A percentile compares a stretch with the other conserved stretches of the same genome.
phyloP scores from a whole-genome alignment of 1,139 yeast species.

The Geotrichum bryndzae region DNA sequence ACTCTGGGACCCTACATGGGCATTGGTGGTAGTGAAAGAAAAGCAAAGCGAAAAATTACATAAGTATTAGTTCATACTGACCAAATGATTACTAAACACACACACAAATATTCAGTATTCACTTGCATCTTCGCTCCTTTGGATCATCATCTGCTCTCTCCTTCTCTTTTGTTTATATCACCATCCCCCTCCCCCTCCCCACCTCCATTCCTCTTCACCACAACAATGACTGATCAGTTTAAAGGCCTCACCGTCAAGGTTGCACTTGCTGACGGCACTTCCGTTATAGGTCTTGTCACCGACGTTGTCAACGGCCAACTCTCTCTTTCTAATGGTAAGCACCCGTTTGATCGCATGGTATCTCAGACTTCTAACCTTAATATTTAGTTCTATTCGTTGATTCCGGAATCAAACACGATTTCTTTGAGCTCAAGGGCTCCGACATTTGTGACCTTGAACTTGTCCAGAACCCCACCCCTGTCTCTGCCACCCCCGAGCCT shows the following conservation, averaged over 20 bases:
- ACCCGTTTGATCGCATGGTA: not conserved
- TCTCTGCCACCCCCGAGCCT: slow-evolving; percentile 3
- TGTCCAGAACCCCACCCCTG: slow-evolving; percentile 20
- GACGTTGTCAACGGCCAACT: slow-evolving; percentile 31
- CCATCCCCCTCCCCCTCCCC: not conserved
- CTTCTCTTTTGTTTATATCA: not conserved
- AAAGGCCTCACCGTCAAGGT: slow-evolving; percentile 30
- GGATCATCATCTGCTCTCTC: not conserved
- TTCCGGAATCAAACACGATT: slow-evolving; percentile 19
- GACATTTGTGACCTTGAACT: slow-evolving; percentile 32
- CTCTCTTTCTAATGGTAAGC: slow-evolving; percentile 24
- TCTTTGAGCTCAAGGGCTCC: slow-evolving; percentile 24
- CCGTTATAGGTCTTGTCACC: slow-evolving; percentile 32
- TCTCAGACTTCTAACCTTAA: not conserved
- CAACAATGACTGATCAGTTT: slow-evolving; percentile 25
- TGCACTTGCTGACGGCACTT: slow-evolving; percentile 26
- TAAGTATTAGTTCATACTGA: not conserved
- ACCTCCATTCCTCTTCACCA: not conserved
- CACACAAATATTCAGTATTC: not conserved
- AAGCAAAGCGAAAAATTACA: not conserved
- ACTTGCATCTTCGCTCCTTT: not conserved
- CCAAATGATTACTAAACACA: not conserved
- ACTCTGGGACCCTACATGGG: not conserved
- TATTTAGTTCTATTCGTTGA: slow-evolving; percentile 24
- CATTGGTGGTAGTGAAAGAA: not conserved